These are phyloP conservation scores for Phytophthora palmivora DNA, from an alignment of 352 stramenopile species.

Conservation along the genomic window DNA sequence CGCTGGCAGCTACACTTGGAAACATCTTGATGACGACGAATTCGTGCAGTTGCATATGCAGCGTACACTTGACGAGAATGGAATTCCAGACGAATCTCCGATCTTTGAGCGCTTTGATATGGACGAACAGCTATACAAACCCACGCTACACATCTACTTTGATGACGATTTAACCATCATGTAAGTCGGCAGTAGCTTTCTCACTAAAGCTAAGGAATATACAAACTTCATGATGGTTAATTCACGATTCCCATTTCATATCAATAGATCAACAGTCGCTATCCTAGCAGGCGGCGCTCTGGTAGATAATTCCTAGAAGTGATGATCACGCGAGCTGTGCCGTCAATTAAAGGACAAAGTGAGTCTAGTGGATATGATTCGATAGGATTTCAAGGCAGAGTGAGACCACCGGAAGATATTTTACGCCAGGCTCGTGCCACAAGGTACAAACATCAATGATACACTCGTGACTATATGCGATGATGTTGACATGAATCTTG, in stretches of 20 bases:
- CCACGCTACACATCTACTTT: slow-evolving; percentile 92
- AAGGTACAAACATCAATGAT: slow-evolving; percentile 16
- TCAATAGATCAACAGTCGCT: slow-evolving; percentile 14
- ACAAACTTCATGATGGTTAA: background rate
- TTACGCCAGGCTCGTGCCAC: slow-evolving; percentile 54
- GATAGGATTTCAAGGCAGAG: slow-evolving; percentile 9
- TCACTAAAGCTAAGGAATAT: slow-evolving; percentile 2
- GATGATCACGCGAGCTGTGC: slow-evolving; percentile 32
- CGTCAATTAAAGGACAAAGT: slow-evolving; percentile 18
- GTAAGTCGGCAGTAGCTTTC: slow-evolving; percentile 27
- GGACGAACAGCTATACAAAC: slow-evolving; percentile 89
- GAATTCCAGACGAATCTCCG: slow-evolving; percentile 82
- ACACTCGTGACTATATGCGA: background rate
- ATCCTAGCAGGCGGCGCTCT: slow-evolving; percentile 4
- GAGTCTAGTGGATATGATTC: slow-evolving; percentile 17
- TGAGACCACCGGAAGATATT: slow-evolving; percentile 47
- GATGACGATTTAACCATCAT: slow-evolving; percentile 93
- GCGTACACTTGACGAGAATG: slow-evolving; percentile 88
- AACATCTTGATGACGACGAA: slow-evolving; percentile 82
- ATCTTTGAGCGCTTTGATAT: slow-evolving; percentile 89
- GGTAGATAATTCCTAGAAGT: no score
- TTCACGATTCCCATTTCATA: background rate
- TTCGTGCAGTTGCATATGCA: slow-evolving; percentile 92
- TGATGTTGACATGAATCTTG: slow-evolving; percentile 2
- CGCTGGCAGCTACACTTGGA: slow-evolving; percentile 94